A percentile compares a stretch with the other conserved stretches of the same genome.
Evolutionary conservation across 2,329 filamentous ascomycete species (phyloP).

Genomic region (Phaeophleospora eucalypticola): DNA sequence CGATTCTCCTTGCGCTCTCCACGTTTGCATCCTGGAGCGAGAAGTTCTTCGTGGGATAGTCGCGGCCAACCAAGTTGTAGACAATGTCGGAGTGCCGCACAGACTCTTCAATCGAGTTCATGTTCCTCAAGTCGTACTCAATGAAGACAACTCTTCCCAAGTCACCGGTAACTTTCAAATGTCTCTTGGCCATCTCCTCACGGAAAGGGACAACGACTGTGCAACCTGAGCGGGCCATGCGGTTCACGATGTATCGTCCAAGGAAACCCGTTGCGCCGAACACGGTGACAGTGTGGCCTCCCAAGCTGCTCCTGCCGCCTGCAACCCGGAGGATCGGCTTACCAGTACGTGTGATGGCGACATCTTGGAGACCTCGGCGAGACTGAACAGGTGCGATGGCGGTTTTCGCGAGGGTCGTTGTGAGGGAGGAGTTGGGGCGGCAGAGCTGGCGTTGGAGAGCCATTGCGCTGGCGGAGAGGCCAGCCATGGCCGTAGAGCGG

Average conservation of each 20-base stretch:
- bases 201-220: conserved; percentile 90
- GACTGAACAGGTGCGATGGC: conserved; percentile 28
- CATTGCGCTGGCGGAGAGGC: conserved; percentile 29
- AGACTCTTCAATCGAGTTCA: conserved; percentile 89
- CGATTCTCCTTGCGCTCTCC: conserved; percentile 87
- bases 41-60: conserved; percentile 99
- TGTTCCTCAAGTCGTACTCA: conserved; percentile 94
- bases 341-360: conserved; percentile 90
- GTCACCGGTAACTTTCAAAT: conserved; percentile 94
- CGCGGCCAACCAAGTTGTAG: conserved; percentile 90
- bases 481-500: conserved; percentile 29
- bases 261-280: conserved; percentile 96
- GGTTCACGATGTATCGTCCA: conserved; percentile 95
- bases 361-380: conserved; percentile 60
- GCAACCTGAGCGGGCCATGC: conserved; percentile 87
- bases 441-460: conserved; percentile 33
- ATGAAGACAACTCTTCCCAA: conserved; percentile 84
- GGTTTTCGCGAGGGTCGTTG: conserved; percentile 24
- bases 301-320: conserved; percentile 64
- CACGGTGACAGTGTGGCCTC: conserved; percentile 92
- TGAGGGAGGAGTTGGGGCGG: conserved; percentile 28
- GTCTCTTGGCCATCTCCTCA: conserved; percentile 96
- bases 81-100: conserved; percentile 96
- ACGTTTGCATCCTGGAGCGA: conserved; percentile 87
- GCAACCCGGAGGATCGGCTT: conserved; percentile 87